phyloP scores from a whole-genome alignment of 2,329 filamentous ascomycete species.

The Bipolaris oryzae region DNA sequence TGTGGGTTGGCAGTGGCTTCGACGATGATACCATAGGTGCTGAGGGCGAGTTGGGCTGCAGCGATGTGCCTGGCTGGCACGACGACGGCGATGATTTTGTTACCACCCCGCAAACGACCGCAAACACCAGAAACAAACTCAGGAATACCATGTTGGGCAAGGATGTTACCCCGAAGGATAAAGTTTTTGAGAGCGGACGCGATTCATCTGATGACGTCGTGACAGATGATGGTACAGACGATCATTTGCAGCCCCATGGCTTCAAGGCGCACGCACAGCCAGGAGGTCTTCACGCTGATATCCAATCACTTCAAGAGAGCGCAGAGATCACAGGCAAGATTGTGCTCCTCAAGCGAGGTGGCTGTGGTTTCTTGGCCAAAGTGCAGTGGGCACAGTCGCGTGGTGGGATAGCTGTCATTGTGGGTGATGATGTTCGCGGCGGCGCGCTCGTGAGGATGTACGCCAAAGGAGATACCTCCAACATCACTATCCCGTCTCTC shows the following conservation, averaged over 20 bases:
- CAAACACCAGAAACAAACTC: neutral
- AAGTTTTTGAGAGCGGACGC: neutral
- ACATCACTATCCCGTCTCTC: constrained; percentile 89
- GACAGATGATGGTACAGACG: constrained; percentile 78
- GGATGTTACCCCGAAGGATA: constrained; percentile 5
- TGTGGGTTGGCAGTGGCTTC: constrained; percentile 95
- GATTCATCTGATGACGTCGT: constrained; percentile 14
- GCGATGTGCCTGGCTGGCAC: constrained; percentile 89
- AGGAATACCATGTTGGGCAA: neutral
- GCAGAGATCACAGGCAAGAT: constrained; percentile 94
- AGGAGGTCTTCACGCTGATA: constrained; percentile 72
- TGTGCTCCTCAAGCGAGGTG: constrained; percentile 86
- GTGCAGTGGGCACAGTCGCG: constrained; percentile 95
- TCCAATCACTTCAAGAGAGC: constrained; percentile 86
- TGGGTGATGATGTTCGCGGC: constrained; percentile 89
- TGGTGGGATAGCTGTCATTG: constrained; percentile 86
- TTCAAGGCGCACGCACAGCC: constrained; percentile 31
- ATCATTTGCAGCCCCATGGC: constrained; percentile 68
- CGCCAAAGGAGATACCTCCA: constrained; percentile 93
- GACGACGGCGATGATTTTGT: constrained; percentile 51
- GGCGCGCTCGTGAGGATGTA: constrained; percentile 96
- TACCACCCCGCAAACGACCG: constrained; percentile 9
- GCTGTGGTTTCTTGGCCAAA: constrained; percentile 96
- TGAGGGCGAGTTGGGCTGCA: constrained; percentile 90
- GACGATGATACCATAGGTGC: constrained; percentile 72